Evolutionary conservation across 495 filamentous ascomycete genomes (phyloP).

Genomic region (Penicillium parvum): DNA sequence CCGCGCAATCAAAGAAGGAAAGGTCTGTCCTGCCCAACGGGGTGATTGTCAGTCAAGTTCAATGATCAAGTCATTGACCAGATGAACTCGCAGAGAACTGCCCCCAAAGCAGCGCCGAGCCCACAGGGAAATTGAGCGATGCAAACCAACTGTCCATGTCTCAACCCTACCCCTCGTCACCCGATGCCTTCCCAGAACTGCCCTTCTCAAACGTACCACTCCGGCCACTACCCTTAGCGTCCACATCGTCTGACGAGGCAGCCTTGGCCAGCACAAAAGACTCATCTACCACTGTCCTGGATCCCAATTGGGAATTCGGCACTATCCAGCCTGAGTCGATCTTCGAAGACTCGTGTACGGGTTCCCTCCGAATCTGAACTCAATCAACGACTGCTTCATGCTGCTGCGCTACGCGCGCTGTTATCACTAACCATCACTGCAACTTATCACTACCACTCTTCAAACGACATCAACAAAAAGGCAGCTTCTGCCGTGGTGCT

Average conservation of each 20-base stretch:
- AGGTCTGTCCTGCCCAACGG: conserved; percentile 8
- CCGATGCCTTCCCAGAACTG: conserved; percentile 14
- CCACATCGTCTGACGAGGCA: conserved; percentile 22
- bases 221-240: conserved; percentile 21
- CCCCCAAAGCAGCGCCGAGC: conserved; percentile 1
- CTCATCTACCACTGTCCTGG: conserved; percentile 4
- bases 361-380: neutral
- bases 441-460: too few species aligned
- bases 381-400: neutral
- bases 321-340: neutral
- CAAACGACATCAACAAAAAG: too few species aligned
- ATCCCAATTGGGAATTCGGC: conserved; percentile 1
- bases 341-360: conserved; percentile 1
- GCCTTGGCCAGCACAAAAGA: conserved; percentile 11
- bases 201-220: conserved; percentile 13
- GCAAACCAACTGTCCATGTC: conserved; percentile 11
- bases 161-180: conserved; percentile 9
- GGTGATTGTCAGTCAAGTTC: conserved; percentile 2
- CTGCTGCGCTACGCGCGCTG: neutral
- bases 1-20: conserved; percentile 1
- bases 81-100: conserved; percentile 10
- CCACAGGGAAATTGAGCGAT: conserved; percentile 4
- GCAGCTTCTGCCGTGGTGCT: too few species aligned
- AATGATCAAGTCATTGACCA: conserved; percentile 4
- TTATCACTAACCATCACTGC: too few species aligned